These are phyloP conservation scores for Vicia faba DNA, from an alignment of 306 rosid species.

Conservation along the genomic window DNA sequence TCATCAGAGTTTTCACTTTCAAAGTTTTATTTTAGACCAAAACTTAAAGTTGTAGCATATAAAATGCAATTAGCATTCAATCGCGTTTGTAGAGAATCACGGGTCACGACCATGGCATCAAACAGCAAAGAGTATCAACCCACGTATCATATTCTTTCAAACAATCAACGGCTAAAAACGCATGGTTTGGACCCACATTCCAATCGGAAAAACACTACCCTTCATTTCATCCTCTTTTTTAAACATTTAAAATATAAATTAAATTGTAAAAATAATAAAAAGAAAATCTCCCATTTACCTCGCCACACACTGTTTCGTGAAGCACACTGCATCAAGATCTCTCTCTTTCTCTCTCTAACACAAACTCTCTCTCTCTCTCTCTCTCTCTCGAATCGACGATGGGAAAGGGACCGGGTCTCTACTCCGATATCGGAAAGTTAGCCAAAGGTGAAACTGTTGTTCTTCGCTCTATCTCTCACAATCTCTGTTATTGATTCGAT, in stretches of 20 bases:
- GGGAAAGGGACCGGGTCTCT: slow-evolving; percentile 91
- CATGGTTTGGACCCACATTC: too few relatives aligned
- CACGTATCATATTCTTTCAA: slow-evolving; percentile 15
- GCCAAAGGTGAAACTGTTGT: slow-evolving; percentile 61
- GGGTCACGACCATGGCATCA: not conserved
- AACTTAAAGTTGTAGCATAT: too few relatives aligned
- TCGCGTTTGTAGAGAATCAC: not conserved
- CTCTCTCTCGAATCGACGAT: slow-evolving; percentile 50
- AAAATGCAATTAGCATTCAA: too few relatives aligned
- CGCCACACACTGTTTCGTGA: slow-evolving; percentile 38
- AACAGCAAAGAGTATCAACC: slow-evolving; percentile 3
- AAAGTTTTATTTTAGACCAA: too few relatives aligned
- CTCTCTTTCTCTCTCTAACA: slow-evolving; percentile 8
- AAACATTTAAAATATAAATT: not conserved
- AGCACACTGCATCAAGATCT: slow-evolving; percentile 29
- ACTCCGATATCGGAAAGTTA: slow-evolving; percentile 85
- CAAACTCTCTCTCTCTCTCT: slow-evolving; percentile 2
- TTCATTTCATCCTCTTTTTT: not conserved
- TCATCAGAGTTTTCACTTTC: too few relatives aligned
- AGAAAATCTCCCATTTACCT: slow-evolving; percentile 27
- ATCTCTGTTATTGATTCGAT: slow-evolving; percentile 21
- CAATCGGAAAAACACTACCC: not conserved
- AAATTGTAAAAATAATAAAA: slow-evolving; percentile 17
- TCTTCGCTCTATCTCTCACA: not conserved
- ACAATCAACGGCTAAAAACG: slow-evolving; percentile 38